Evolutionary conservation across 2,329 filamentous ascomycete genomes (phyloP), one percentile per base, ranked within the genome.

Genomic region (Fusarium xylarioides): DNA sequence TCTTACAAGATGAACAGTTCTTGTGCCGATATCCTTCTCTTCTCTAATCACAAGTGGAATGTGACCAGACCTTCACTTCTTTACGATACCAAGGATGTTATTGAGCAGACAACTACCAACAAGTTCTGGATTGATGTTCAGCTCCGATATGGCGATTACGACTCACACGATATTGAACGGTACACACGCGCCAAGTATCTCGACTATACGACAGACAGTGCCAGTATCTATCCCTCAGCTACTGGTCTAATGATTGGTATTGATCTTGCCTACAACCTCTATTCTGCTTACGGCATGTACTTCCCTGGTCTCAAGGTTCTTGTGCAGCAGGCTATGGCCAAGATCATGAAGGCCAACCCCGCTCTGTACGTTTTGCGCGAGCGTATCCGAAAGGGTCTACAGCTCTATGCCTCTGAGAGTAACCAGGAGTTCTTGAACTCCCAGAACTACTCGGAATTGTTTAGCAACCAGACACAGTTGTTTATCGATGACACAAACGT

Each of bases 1-100:
- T 98, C 95, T 9, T 99, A 99, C 90, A 99, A 99, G 90, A 99
- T 99, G 96, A 99, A 99, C 87, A 98, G 95, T 79, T 98, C 95
- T 65, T 98, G 96, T 79, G 96, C 97, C 9, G 96, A 99, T 82
- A 98, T 99, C 72, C 88, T 98, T 61, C 89, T 99, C 15, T 99
- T 99, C 80, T 95, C 96, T 42, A 97, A 93, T 73, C 96, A 98
- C 85, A 99, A 98, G 82, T 99, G 97, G 97, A 98, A 97, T 72
- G 95, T 99, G 58, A 98, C 95, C 1, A 89, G 94, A 6, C 97
- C 96, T 4, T 98, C 95, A 7, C 89, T 97, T 76, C 86, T 99
- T 7, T 97, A 97, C 80, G 96, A 99, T 77, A 98, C 94, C 57
- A 98, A 98, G 85, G 96, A 99, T 80, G 91, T 93, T 23, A 97